phyloP scores from a whole-genome alignment of 148 eudicot species.

The Simmondsia chinensis region DNA sequence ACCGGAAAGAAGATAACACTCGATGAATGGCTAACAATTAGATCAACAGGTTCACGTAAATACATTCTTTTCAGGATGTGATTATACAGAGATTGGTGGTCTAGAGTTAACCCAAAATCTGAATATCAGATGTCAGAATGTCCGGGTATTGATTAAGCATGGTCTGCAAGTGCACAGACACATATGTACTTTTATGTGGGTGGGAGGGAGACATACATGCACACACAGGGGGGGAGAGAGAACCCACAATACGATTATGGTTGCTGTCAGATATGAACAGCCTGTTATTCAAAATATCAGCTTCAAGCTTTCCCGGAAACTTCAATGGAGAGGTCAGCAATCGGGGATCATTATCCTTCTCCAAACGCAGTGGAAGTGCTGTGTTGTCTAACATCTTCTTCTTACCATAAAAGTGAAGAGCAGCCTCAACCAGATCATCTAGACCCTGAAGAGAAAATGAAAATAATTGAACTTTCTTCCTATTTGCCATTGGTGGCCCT shows the following conservation, averaged over 20 bases:
- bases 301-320: slow-evolving; percentile 94
- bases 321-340: slow-evolving; percentile 79
- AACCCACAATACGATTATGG: slow-evolving; percentile 84
- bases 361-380: slow-evolving; percentile 74
- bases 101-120: too few species aligned
- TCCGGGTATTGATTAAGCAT: too few species aligned
- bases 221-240: slow-evolving; percentile 21
- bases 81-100: too few species aligned
- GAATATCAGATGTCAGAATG: too few species aligned
- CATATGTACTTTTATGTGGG: background rate
- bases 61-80: too few species aligned
- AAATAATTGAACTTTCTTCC: background rate
- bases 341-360: slow-evolving; percentile 89
- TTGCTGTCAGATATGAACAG: slow-evolving; percentile 96
- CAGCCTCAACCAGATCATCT: slow-evolving; percentile 86
- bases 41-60: too few species aligned
- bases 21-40: too few species aligned
- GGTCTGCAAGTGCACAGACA: too few species aligned
- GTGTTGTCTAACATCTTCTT: slow-evolving; percentile 53
- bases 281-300: slow-evolving; percentile 71
- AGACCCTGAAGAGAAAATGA: slow-evolving; percentile 47
- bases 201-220: slow-evolving; percentile 4
- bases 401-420: slow-evolving; percentile 64
- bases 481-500: background rate
- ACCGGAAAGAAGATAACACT: too few species aligned